Percentiles rank a stretch among this genome's conserved stretches.
Conservation (phyloP, 2,329 filamentous ascomycete species). For the Coniochaeta sp. region DNA sequence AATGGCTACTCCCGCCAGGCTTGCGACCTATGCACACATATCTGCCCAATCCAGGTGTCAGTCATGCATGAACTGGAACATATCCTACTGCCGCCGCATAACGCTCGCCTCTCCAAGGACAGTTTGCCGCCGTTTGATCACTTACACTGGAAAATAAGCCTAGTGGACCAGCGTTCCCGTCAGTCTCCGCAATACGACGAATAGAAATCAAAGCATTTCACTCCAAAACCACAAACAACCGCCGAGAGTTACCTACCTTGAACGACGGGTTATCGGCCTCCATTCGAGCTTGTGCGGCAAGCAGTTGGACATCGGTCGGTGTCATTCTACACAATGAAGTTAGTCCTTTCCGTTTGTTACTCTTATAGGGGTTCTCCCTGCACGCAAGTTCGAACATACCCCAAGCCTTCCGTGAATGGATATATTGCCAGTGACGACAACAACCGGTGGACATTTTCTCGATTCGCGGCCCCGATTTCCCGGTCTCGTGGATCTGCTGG, state of each 20-base stretch:
- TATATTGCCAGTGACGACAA: conserved; percentile 49
- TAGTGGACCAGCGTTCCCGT: conserved; percentile 14
- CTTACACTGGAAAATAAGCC: conserved; percentile 57
- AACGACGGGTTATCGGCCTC: conserved; percentile 46
- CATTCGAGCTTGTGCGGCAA: conserved; percentile 46
- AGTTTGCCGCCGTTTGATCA: conserved; percentile 7
- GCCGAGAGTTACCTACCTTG: conserved; percentile 36
- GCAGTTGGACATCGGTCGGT: conserved; percentile 46
- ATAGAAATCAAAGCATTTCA: background rate
- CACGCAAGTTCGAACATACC: conserved; percentile 31
- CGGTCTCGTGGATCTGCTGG: conserved; percentile 38
- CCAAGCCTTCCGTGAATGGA: conserved; percentile 43
- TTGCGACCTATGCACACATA: conserved; percentile 59
- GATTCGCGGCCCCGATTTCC: conserved; percentile 45
- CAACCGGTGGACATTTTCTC: conserved; percentile 45
- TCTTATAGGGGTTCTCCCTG: no score
- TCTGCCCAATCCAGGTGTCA: conserved; percentile 23
- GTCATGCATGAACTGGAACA: conserved; percentile 4
- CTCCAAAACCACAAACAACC: background rate
- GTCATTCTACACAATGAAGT: conserved; percentile 37
- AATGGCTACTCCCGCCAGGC: conserved; percentile 25
- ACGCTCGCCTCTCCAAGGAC: background rate
- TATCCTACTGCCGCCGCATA: background rate
- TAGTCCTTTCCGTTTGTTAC: background rate
- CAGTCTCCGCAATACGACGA: background rate